Conservation (phyloP, 192 early-diverging fungal species). For the Linnemannia schmuckeri region DNA sequence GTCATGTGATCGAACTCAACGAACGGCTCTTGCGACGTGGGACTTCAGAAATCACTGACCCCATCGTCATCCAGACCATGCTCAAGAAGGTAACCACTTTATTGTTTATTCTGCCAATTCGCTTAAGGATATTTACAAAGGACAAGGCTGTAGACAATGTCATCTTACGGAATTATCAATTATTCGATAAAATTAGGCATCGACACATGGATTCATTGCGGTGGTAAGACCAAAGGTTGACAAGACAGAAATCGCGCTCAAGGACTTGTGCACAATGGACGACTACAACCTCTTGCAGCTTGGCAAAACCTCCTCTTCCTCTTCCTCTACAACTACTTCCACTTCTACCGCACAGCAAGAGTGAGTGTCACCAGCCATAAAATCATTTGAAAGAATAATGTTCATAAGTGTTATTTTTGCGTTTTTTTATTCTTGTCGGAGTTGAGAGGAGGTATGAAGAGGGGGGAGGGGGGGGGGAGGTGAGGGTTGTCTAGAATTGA, state of each 20-base stretch:
- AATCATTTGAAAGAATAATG: background rate
- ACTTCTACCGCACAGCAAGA: background rate
- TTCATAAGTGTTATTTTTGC: background rate
- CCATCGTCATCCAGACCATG: slow-evolving; percentile 27
- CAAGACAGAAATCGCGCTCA: slow-evolving; percentile 36
- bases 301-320: background rate
- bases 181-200: slow-evolving; percentile 16
- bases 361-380: background rate
- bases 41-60: slow-evolving; percentile 21
- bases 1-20: slow-evolving; percentile 50
- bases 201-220: slow-evolving; percentile 53
- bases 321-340: background rate
- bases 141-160: too few species aligned
- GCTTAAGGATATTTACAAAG: too few species aligned
- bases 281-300: slow-evolving; percentile 16
- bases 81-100: slow-evolving; percentile 30
- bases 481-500: background rate
- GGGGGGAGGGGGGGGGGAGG: background rate
- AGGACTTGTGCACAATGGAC: slow-evolving; percentile 39
- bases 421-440: slow-evolving; percentile 3
- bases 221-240: slow-evolving; percentile 45
- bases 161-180: background rate
- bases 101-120: background rate
- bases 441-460: background rate
- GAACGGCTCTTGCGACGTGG: slow-evolving; percentile 24